phyloP scores from a whole-genome alignment of 2,329 filamentous ascomycete genomes.

The Phialophora expanda region DNA sequence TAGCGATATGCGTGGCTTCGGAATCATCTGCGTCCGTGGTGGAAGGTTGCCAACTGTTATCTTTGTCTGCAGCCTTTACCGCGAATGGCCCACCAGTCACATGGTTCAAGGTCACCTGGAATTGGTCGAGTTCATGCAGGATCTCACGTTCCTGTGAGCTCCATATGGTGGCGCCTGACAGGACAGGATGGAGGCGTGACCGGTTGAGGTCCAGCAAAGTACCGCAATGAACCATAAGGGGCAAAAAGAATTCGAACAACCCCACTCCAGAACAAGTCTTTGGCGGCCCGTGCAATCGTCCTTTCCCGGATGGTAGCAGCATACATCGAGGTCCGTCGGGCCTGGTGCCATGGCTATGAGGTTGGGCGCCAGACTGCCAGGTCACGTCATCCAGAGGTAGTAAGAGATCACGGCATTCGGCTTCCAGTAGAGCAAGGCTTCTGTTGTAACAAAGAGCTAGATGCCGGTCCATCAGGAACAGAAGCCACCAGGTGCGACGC shows the following conservation, averaged over 20 bases:
- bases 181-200: conserved; percentile 51
- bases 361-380: conserved; percentile 43
- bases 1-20: conserved; percentile 44
- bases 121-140: conserved; percentile 48
- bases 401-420: conserved; percentile 52
- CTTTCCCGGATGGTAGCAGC: conserved; percentile 34
- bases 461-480: conserved; percentile 57
- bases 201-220: conserved; percentile 58
- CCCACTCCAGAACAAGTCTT: conserved; percentile 50
- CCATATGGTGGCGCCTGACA: conserved; percentile 46
- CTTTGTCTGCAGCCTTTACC: conserved; percentile 21
- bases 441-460: conserved; percentile 56
- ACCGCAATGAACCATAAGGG: conserved; percentile 56
- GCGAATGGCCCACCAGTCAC: conserved; percentile 32
- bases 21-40: conserved; percentile 28
- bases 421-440: conserved; percentile 53
- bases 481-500: conserved; percentile 56
- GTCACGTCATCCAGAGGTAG: conserved; percentile 50
- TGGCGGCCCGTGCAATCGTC: conserved; percentile 34
- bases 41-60: conserved; percentile 22
- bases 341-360: conserved; percentile 33
- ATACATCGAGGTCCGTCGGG: conserved; percentile 46
- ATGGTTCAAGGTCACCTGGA: conserved; percentile 48
- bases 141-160: conserved; percentile 43
- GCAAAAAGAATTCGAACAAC: conserved; percentile 59